Base-by-base conservation (phyloP, 352 stramenopile species). In the Phytophthora rubi region DNA sequence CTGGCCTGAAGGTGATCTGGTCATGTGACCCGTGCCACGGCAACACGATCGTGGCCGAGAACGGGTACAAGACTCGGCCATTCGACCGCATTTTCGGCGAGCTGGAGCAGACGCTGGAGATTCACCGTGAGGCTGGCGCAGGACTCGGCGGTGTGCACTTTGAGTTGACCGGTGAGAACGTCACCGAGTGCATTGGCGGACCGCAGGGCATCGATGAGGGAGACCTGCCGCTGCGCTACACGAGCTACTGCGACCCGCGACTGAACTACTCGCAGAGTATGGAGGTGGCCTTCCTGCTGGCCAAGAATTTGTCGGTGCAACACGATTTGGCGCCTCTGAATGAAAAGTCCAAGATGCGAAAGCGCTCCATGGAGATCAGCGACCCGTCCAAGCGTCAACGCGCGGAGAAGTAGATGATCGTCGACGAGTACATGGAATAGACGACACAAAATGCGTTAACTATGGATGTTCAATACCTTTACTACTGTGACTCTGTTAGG, bases 171-270 rank as follows among this genome's bases (percentile, higher is more conserved):
- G 97, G 97, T 49, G 96, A 99, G 75, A 98, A 99, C 85, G 98
- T 99, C 33, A 99, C 97, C 2, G 98, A 99, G 82, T 99, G 98
- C 81, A 98, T 98, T 59, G 98, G 98, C 59, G 98, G 98, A 23
- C 87, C 98, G 1, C 89, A 98, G 63, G 90, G 90, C 62, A 93
- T 99, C 30, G 96, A 91, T 47, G 96, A 99, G 75, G 81, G 91
- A 12, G 95, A 98, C 64, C 82, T 99, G 32, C 88, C 81, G 18
- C 79, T 94, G 66, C 89, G 94, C 62, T 99, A 99, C 91, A 93
- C 96, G 64, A 99, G 97, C 60, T 96, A 94, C 74, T 99, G 98
- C 72, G 98, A 99, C 88, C 98, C 98, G 51, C 91, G 98, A 53
- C 86, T 99, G 53, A 99, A 99, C 83, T 98, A 98, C 76, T 97